These are phyloP conservation scores for Gilbertella persicaria DNA, from an alignment of 371 early-diverging fungal species.

Conservation along the genomic window DNA sequence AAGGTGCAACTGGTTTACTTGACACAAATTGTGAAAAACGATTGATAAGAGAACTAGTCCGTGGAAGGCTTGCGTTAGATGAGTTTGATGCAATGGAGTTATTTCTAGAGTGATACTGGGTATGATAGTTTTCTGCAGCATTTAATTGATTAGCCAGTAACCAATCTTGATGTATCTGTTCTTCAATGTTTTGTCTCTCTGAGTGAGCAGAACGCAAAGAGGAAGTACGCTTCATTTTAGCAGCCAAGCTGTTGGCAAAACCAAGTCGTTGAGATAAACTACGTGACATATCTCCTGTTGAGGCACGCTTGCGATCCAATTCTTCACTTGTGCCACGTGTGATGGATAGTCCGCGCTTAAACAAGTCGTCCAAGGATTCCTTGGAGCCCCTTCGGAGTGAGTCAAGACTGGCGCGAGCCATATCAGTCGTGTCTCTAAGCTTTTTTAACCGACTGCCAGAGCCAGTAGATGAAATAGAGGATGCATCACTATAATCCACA, in stretches of 20 bases:
- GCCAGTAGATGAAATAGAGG: constrained; percentile 42
- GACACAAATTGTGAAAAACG: constrained; percentile 42
- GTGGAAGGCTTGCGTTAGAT: constrained; percentile 9
- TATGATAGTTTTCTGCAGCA: constrained; percentile 12
- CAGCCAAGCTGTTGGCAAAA: constrained; percentile 19
- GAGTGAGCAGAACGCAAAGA: constrained; percentile 18
- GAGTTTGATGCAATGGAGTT: constrained; percentile 12
- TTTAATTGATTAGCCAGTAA: constrained; percentile 27
- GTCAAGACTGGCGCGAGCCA: constrained; percentile 45
- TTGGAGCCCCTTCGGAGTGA: constrained; percentile 43
- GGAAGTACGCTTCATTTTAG: constrained; percentile 26
- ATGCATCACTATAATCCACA: constrained; percentile 43
- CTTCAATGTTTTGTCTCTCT: constrained; percentile 11
- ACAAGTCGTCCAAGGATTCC: constrained; percentile 46
- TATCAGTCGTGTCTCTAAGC: constrained; percentile 44
- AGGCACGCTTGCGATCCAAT: constrained; percentile 33
- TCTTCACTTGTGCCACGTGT: constrained; percentile 20
- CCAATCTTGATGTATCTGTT: constrained; percentile 29
- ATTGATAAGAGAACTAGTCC: constrained; percentile 30
- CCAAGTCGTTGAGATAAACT: constrained; percentile 38
- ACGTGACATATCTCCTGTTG: constrained; percentile 34
- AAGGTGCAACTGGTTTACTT: constrained; percentile 17
- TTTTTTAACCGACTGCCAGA: constrained; percentile 38
- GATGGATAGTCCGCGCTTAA: constrained; percentile 27
- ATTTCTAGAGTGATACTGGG: constrained; percentile 1